Base-by-base conservation (phyloP, 306 rosid genomes). In the Lotus japonicus region DNA sequence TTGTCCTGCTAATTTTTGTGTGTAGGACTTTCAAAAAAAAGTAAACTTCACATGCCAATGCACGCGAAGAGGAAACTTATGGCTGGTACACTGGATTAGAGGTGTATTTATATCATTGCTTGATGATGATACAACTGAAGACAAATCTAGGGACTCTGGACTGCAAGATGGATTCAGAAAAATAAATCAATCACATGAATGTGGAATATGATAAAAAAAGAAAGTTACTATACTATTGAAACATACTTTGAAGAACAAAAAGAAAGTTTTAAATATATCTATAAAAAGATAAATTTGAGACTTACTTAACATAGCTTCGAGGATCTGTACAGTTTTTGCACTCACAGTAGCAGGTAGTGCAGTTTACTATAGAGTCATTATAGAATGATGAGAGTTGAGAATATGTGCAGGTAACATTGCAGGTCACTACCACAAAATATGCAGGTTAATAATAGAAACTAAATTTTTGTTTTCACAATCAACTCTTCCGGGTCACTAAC, bases 31-130 rank as follows among this genome's bases (percentile, higher is more conserved):
- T n/a, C n/a, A n/a, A n/a, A n/a, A n/a, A n/a, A n/a, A n/a, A 66
- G 90, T 94, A 73, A 94, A 78, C 80, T 94, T 94, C 73, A 94
- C 97, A 12, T 94, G 98, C 98, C 98, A 94, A 84, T 94, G 98
- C 81, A 94, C 78, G 76, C 96, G 85, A 72, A 94, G 72, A 4
- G 98, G 98, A 76, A 97, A 94, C 98, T 88, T 94, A 71, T 94
- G 98, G 73, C 97, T 88, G 52, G 96, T 90, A 55, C 96, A 94
- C 74, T 79, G 98, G 56, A 94, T 88, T 51, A 94, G 70, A 72
- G 98, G 98, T 9, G 94, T 54, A 54, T 55, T 80, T 41, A 28
- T 50, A 19, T 79, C 43, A 74, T 90, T 88, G 26, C 88, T 82
- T 5, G 85, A 63, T 80, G n/a, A 35, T 13, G 94, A 64, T 42